A percentile compares a stretch with the other conserved stretches of the same genome.
phyloP scores from a whole-genome alignment of 345 rosid genomes.

The Populus davidiana region DNA sequence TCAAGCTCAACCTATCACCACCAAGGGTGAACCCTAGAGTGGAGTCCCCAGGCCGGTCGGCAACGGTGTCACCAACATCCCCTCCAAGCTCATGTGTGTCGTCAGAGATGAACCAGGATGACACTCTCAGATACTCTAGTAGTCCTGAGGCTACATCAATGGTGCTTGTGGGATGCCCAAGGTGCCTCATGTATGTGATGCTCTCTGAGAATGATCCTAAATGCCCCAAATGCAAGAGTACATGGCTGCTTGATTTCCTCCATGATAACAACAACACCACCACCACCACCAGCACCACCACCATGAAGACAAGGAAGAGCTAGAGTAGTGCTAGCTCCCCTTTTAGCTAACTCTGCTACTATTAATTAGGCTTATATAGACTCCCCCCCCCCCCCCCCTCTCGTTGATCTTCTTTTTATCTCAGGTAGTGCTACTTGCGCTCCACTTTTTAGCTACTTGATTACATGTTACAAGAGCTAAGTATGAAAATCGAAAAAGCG shows the following conservation, averaged over 20 bases:
- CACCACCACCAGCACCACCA: not conserved
- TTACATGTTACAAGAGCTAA: not conserved
- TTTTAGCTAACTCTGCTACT: conserved; percentile 14
- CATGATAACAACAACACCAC: conserved; percentile 8
- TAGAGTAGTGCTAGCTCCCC: not conserved
- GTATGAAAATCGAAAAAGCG: conserved; percentile 14
- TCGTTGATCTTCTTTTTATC: conserved; percentile 1
- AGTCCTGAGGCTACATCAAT: conserved; percentile 94
- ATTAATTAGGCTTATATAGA: conserved; percentile 18
- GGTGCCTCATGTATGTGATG: conserved; percentile 32
- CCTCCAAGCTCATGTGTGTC: conserved; percentile 95
- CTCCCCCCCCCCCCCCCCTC: not conserved
- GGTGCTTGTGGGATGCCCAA: conserved; percentile 63
- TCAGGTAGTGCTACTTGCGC: conserved; percentile 59
- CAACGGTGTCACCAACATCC: conserved; percentile 67
- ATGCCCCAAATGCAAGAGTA: conserved; percentile 29
- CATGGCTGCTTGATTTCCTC: conserved; percentile 24
- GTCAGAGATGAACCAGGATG: conserved; percentile 65
- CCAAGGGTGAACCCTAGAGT: conserved; percentile 47
- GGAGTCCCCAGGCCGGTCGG: conserved; percentile 65
- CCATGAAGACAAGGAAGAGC: conserved; percentile 38
- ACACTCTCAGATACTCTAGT: conserved; percentile 37
- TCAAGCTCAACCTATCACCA: conserved; percentile 87
- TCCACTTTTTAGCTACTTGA: conserved; percentile 37
- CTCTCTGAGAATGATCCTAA: conserved; percentile 24